Conservation (phyloP, 2,329 filamentous ascomycete species). For the Fusarium albosuccineum region DNA sequence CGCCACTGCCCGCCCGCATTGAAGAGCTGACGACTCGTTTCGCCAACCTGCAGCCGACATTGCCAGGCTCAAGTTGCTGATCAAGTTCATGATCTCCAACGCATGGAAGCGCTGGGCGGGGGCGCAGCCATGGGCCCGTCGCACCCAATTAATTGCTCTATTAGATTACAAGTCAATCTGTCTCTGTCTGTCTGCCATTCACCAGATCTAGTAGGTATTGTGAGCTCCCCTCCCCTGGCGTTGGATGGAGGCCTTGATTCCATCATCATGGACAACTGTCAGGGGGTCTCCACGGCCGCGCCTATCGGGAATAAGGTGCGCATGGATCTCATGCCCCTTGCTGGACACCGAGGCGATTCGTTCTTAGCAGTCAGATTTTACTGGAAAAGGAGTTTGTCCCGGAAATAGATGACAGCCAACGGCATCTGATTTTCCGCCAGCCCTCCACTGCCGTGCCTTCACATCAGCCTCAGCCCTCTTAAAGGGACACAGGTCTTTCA, state of each 20-base stretch:
- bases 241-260: neutral
- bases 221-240: neutral
- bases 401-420: neutral
- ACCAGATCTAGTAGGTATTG: neutral
- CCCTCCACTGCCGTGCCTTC: too few species aligned
- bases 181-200: neutral
- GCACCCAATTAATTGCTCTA: conserved; percentile 18
- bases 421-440: too few species aligned
- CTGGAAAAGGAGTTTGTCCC: conserved; percentile 5
- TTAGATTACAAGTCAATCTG: too few species aligned
- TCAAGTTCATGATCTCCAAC: conserved; percentile 38
- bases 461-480: too few species aligned
- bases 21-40: conserved; percentile 18
- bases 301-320: conserved; percentile 38
- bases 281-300: neutral
- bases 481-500: too few species aligned
- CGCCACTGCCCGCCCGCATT: neutral
- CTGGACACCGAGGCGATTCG: conserved; percentile 19
- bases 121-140: conserved; percentile 11
- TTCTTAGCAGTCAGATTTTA: conserved; percentile 4
- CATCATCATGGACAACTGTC: neutral
- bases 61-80: conserved; percentile 36
- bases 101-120: conserved; percentile 23
- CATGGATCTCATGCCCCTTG: conserved; percentile 24
- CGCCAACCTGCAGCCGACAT: conserved; percentile 29